Base-by-base conservation (phyloP, 257 asterid species). In the Jasminum sambac region DNA sequence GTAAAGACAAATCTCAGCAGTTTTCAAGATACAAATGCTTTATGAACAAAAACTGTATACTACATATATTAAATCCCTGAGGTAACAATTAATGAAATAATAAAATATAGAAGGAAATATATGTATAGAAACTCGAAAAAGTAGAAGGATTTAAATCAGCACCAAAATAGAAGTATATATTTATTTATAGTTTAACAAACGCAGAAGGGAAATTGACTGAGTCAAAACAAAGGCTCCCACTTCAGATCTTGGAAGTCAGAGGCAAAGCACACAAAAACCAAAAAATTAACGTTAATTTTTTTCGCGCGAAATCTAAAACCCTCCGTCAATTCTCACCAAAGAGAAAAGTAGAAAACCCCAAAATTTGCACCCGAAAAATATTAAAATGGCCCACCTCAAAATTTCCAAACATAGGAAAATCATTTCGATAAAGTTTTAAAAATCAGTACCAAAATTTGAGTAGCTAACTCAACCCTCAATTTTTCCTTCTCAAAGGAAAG, bases 231-330 rank as follows among this genome's bases (percentile, higher is more conserved):
- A 85, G 68, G 73, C 77, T 72, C 80, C 74, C 74, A 81, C 79
- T 70, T 62, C 83, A 82, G 87, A 87, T 87, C 89, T 78, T 78
- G 75, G 74, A 73, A 78, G 85, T 70, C 83, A 80, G 78, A 77
- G 85, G 67, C 83, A 80, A 76, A 77, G 73, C 73, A 69, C 39
- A 40, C 25, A 67, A 66, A 79, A 72, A 70, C 68, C 71, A 63
- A 72, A 41, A 64, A 75, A 71, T 21, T 24, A 79, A 64, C 60
- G 34, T 48, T 74, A 68, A 5, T 38, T 68, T 41, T 41, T 81
- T 86, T 63, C 87, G 87, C 95, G 89, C 90, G 86, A 86, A 90
- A 81, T 71, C 83, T 83, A 64, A 78, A 74, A 66, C 57, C 74
- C 76, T 30, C 44, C 61, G 76, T 72, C 77, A 70, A 77, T 77